These are phyloP conservation scores for Colletotrichum liriopes DNA, from an alignment of 2,329 filamentous ascomycete genomes.

Conservation along the genomic window DNA sequence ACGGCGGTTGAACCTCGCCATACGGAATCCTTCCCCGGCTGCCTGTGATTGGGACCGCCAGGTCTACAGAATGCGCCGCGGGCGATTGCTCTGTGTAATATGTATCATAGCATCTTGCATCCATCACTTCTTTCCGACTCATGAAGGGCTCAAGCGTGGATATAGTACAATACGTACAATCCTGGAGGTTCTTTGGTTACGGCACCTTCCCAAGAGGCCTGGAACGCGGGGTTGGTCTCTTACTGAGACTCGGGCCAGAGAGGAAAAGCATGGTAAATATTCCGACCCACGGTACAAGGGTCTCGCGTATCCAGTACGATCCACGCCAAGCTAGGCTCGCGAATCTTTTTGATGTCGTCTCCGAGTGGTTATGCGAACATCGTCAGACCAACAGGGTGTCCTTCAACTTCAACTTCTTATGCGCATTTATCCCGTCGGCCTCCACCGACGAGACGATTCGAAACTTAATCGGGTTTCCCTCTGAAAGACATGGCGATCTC, in stretches of 20 bases:
- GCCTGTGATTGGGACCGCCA: not conserved
- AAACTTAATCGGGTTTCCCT: constrained; percentile 23
- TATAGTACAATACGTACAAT: not conserved
- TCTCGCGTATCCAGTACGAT: constrained; percentile 31
- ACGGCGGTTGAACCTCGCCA: constrained; percentile 25
- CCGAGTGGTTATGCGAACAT: constrained; percentile 27
- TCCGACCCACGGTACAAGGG: constrained; percentile 37
- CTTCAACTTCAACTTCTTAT: constrained; percentile 2
- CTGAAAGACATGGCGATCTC: constrained; percentile 13
- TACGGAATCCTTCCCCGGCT: constrained; percentile 34
- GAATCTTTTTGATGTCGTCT: constrained; percentile 26
- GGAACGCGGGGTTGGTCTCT: constrained; percentile 15
- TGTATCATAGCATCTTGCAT: not conserved
- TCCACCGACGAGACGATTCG: constrained; percentile 15
- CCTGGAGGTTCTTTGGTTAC: not conserved
- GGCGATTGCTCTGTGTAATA: not conserved
- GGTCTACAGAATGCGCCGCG: not conserved
- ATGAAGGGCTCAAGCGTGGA: not conserved
- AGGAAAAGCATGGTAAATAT: constrained; percentile 34
- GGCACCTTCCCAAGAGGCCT: not conserved
- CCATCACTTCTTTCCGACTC: not conserved
- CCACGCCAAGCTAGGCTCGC: constrained; percentile 35
- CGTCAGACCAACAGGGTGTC: constrained; percentile 11
- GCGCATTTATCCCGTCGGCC: not conserved
- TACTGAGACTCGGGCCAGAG: constrained; percentile 11